phyloP scores from a whole-genome alignment of 768 basidiomycete genomes.

The Mycena amicta region DNA sequence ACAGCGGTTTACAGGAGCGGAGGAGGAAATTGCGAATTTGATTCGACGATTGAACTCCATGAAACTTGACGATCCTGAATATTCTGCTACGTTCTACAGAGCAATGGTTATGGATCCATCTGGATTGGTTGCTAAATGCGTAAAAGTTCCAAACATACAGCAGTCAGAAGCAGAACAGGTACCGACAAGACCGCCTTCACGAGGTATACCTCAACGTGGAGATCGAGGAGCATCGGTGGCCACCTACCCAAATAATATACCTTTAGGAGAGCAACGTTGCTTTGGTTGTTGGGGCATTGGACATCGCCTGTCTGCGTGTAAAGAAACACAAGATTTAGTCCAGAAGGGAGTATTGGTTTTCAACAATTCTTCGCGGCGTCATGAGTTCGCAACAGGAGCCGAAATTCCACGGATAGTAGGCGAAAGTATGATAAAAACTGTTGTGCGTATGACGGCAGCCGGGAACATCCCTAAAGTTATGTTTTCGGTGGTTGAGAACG shows the following conservation, averaged over 20 bases:
- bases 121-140: not conserved
- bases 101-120: conserved; percentile 11
- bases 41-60: conserved; percentile 16
- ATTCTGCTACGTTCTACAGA: conserved; percentile 14
- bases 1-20: not conserved
- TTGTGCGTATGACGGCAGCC: not conserved
- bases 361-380: not conserved
- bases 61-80: conserved; percentile 14
- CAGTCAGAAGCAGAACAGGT: not conserved
- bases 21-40: conserved; percentile 10
- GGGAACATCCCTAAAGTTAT: not conserved
- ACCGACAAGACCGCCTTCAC: not conserved
- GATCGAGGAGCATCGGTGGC: not conserved
- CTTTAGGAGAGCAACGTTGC: not conserved
- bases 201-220: not conserved
- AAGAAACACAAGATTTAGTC: not conserved
- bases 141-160: not conserved
- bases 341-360: not conserved
- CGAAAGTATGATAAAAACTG: not conserved
- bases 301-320: not conserved
- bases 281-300: not conserved
- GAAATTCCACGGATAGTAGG: not conserved
- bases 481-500: not conserved
- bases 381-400: not conserved
- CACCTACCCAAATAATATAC: conserved; percentile 5